phyloP scores from a whole-genome alignment of 768 basidiomycete species.

The Boletellus emodensis region DNA sequence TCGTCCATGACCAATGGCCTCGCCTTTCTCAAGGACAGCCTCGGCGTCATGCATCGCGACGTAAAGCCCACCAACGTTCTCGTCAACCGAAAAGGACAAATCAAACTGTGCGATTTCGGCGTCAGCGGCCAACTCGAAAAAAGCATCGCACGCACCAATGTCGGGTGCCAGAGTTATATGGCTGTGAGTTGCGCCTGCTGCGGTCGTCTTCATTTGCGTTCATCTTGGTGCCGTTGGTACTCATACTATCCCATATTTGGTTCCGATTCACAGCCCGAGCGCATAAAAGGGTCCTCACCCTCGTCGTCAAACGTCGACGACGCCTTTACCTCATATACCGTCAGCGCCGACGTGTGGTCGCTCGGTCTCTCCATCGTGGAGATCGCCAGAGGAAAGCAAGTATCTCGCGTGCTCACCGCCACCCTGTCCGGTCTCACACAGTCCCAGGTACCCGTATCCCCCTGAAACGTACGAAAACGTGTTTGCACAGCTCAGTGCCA shows the following conservation, averaged over 20 bases:
- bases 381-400: conserved; percentile 68
- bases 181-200: conserved; percentile 55
- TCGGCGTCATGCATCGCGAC: conserved; percentile 83
- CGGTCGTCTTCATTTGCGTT: background rate
- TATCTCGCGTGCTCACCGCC: background rate
- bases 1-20: conserved; percentile 82
- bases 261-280: conserved; percentile 65
- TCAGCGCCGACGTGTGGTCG: conserved; percentile 97
- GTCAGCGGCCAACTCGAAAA: conserved; percentile 97
- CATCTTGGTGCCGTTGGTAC: conserved; percentile 4
- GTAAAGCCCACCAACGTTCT: conserved; percentile 95
- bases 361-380: conserved; percentile 93
- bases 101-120: conserved; percentile 99
- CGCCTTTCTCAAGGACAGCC: conserved; percentile 90
- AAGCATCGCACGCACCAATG: conserved; percentile 94
- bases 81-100: conserved; percentile 79
- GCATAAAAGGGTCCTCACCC: conserved; percentile 87
- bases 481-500: conserved; percentile 94
- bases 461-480: conserved; percentile 97
- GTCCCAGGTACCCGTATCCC: conserved; percentile 78
- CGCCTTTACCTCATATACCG: conserved; percentile 66
- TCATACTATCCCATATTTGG: background rate
- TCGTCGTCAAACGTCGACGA: conserved; percentile 30
- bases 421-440: background rate
- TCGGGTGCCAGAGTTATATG: conserved; percentile 99